Conservation (phyloP, 2,329 filamentous ascomycete genomes). For the Alternaria brassicae region DNA sequence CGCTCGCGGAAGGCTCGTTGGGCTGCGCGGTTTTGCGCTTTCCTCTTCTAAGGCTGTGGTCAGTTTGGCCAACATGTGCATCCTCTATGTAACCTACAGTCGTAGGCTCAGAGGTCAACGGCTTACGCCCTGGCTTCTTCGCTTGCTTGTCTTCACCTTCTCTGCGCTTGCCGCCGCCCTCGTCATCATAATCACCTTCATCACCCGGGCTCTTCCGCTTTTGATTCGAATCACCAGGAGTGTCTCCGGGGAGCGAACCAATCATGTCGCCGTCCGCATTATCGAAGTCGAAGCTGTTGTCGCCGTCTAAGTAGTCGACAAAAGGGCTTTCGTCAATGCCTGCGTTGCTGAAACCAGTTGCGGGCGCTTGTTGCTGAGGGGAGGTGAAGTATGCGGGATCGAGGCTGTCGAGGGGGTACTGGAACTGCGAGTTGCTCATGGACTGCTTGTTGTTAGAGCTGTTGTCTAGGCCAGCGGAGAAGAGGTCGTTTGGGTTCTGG, state of each 20-base stretch:
- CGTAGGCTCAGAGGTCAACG: slow-evolving; percentile 91
- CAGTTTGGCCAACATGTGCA: slow-evolving; percentile 24
- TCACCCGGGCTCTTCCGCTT: slow-evolving; percentile 78
- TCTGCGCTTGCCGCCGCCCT: slow-evolving; percentile 75
- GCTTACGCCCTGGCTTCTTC: slow-evolving; percentile 97
- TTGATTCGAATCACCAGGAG: slow-evolving; percentile 57
- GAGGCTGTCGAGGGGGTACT: slow-evolving; percentile 44
- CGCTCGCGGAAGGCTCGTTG: slow-evolving; percentile 68
- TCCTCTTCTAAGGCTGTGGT: slow-evolving; percentile 73
- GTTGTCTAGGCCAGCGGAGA: slow-evolving; percentile 29
- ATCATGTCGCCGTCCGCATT: slow-evolving; percentile 72
- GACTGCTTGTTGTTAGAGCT: slow-evolving; percentile 18
- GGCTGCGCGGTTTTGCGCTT: slow-evolving; percentile 74
- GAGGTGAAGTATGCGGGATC: slow-evolving; percentile 49
- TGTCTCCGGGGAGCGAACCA: slow-evolving; percentile 71
- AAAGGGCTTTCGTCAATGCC: slow-evolving; percentile 75
- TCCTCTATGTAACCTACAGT: slow-evolving; percentile 71
- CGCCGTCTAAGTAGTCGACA: slow-evolving; percentile 80
- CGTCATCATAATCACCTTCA: slow-evolving; percentile 67
- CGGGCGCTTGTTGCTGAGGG: slow-evolving; percentile 46
- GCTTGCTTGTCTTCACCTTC: slow-evolving; percentile 84
- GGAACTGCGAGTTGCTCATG: slow-evolving; percentile 37
- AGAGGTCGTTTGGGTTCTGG: slow-evolving; percentile 42
- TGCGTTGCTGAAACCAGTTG: slow-evolving; percentile 59
- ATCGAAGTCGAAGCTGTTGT: slow-evolving; percentile 79